Evolutionary conservation across 768 basidiomycete species (phyloP).

Genomic region (Termitomyces sp.): DNA sequence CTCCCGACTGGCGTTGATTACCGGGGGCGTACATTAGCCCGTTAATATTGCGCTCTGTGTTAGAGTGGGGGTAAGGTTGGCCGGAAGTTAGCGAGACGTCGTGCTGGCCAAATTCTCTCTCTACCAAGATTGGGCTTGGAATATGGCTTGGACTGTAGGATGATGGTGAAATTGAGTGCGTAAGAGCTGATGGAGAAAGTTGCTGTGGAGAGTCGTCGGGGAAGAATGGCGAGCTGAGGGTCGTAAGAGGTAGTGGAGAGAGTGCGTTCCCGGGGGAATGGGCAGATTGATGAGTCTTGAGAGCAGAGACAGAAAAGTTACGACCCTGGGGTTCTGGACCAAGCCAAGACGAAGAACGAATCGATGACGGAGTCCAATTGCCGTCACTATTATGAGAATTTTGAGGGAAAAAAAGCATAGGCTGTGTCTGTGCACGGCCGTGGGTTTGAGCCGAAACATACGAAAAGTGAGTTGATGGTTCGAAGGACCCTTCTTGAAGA

Average conservation of each 20-base stretch:
- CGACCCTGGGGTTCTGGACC: slow-evolving; percentile 6
- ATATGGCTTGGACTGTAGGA: slow-evolving; percentile 25
- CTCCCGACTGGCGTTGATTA: slow-evolving; percentile 10
- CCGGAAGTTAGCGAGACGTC: slow-evolving; percentile 21
- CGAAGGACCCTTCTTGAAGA: slow-evolving; percentile 2
- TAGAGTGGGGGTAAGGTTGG: slow-evolving; percentile 17
- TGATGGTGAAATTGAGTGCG: slow-evolving; percentile 20
- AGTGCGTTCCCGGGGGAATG: slow-evolving; percentile 13
- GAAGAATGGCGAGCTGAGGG: slow-evolving; percentile 56
- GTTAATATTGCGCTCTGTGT: slow-evolving; percentile 11
- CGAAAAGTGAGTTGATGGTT: slow-evolving; percentile 2
- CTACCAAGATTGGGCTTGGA: slow-evolving; percentile 11
- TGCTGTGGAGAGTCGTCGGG: slow-evolving; percentile 34
- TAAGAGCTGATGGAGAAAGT: slow-evolving; percentile 25
- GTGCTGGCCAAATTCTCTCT: slow-evolving; percentile 20
- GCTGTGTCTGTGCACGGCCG: slow-evolving; percentile 7
- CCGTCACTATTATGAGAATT: neutral
- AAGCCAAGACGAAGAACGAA: slow-evolving; percentile 12
- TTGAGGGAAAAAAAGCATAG: slow-evolving; percentile 4
- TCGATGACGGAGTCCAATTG: slow-evolving; percentile 8
- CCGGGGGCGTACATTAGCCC: slow-evolving; percentile 14
- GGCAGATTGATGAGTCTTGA: slow-evolving; percentile 6
- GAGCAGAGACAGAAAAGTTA: neutral
- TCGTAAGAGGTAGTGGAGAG: slow-evolving; percentile 23
- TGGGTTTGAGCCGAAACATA: slow-evolving; percentile 7